These are phyloP conservation scores for Plasmodium ovale DNA, from an alignment of 169 alveolate species.

Conservation along the genomic window DNA sequence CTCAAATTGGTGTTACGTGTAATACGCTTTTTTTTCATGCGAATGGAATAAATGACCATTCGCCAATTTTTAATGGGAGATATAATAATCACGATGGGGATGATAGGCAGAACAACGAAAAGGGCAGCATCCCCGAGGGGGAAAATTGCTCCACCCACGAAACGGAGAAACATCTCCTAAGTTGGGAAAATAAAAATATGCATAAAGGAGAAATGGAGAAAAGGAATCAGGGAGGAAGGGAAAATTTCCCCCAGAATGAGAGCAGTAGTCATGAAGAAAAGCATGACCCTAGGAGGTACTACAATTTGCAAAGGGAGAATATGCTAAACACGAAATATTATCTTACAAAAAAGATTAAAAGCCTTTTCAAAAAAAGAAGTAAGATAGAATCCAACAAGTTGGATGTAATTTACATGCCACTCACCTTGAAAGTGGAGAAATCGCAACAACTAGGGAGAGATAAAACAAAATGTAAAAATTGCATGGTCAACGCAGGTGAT, in stretches of 20 bases:
- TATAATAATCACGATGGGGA: neutral
- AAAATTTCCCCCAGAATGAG: neutral
- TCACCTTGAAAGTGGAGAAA: neutral
- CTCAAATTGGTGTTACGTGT: neutral
- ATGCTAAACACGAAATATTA: slow-evolving; percentile 30
- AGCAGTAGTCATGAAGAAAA: neutral
- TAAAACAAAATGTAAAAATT: slow-evolving; percentile 15
- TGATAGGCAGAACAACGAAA: too few species aligned
- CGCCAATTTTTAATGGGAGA: neutral
- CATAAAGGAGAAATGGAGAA: neutral
- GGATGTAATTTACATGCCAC: slow-evolving; percentile 26
- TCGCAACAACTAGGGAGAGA: neutral
- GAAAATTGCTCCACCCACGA: too few species aligned
- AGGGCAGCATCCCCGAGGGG: too few species aligned
- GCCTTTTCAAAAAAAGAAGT: slow-evolving; percentile 11
- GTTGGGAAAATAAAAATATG: too few species aligned
- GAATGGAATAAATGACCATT: neutral
- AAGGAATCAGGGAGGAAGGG: neutral
- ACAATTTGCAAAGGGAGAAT: too few species aligned
- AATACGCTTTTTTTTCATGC: neutral
- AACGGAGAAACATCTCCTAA: too few species aligned
- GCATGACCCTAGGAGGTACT: too few species aligned
- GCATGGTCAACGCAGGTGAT: slow-evolving; percentile 11
- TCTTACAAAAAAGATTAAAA: slow-evolving; percentile 62
- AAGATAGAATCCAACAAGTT: neutral